Evolutionary conservation across 2,329 filamentous ascomycete species (phyloP).

Genomic region (Graphium sp.): DNA sequence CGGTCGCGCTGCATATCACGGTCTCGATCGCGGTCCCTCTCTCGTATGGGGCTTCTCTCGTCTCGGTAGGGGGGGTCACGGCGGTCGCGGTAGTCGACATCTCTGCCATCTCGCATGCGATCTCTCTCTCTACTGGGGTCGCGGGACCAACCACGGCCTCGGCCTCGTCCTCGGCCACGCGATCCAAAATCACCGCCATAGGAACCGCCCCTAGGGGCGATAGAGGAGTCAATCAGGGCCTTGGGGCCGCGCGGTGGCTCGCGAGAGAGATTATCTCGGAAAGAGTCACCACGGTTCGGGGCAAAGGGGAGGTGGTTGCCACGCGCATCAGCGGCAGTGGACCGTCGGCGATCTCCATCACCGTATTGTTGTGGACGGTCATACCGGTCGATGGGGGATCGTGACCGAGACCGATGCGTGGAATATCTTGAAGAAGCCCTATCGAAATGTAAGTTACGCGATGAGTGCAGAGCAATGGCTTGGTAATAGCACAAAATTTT

Average conservation of each 20-base stretch:
- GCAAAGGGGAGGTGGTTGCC: slow-evolving; percentile 42
- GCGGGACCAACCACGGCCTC: slow-evolving; percentile 36
- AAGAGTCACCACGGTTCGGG: slow-evolving; percentile 35
- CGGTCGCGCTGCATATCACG: slow-evolving; percentile 14
- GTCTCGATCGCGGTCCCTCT: slow-evolving; percentile 36
- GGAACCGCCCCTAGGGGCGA: slow-evolving; percentile 49
- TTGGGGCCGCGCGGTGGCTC: slow-evolving; percentile 74
- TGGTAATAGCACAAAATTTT: too few relatives aligned
- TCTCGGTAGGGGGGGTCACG: slow-evolving; percentile 33
- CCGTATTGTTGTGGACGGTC: slow-evolving; percentile 35
- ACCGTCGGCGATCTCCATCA: slow-evolving; percentile 53
- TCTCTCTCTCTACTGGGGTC: slow-evolving; percentile 46
- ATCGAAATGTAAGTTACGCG: slow-evolving; percentile 5
- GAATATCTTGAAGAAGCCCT: slow-evolving; percentile 40
- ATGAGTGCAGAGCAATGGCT: too few relatives aligned
- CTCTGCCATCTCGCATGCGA: slow-evolving; percentile 44
- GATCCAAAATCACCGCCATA: slow-evolving; percentile 46
- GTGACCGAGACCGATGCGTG: slow-evolving; percentile 43
- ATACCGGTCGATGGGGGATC: slow-evolving; percentile 53
- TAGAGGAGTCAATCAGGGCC: slow-evolving; percentile 54
- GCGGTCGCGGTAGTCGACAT: slow-evolving; percentile 39
- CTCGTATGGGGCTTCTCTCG: slow-evolving; percentile 41
- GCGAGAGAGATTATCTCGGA: slow-evolving; percentile 25
- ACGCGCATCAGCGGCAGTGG: slow-evolving; percentile 29
- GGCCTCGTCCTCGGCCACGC: slow-evolving; percentile 34